Evolutionary conservation across 345 rosid species (phyloP).

Genomic region (Moringa oleifera): DNA sequence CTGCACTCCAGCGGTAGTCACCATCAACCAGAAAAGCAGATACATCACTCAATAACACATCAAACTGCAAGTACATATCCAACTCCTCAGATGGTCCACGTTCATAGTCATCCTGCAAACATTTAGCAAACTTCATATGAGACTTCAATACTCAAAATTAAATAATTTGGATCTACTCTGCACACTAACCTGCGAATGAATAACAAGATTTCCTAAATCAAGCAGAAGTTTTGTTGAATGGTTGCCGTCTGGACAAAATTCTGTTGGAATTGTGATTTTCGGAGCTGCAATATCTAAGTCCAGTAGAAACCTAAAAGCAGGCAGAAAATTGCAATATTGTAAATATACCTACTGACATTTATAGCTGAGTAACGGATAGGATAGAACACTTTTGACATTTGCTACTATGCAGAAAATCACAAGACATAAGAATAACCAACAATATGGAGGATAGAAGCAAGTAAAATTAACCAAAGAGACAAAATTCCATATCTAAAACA

Average conservation of each 20-base stretch:
- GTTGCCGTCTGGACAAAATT: constrained; percentile 61
- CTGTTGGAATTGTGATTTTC: constrained; percentile 94
- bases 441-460: not conserved
- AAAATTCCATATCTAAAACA: too few relatives aligned
- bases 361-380: not conserved
- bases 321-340: constrained; percentile 12
- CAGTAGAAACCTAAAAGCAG: constrained; percentile 67
- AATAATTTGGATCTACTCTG: constrained; percentile 7
- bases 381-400: too few relatives aligned
- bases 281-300: constrained; percentile 99
- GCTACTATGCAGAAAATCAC: not conserved
- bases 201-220: constrained; percentile 91
- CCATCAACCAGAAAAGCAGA: constrained; percentile 96
- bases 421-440: not conserved
- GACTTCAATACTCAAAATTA: constrained; percentile 5
- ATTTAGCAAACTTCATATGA: constrained; percentile 14
- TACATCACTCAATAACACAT: constrained; percentile 87
- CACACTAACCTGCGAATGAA: constrained; percentile 69
- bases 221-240: constrained; percentile 86
- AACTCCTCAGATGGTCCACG: constrained; percentile 44
- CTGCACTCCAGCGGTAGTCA: constrained; percentile 69
- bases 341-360: too few relatives aligned
- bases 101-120: constrained; percentile 64
- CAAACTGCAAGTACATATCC: constrained; percentile 82
- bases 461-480: not conserved